These are phyloP conservation scores for Orbilia quercus DNA, from an alignment of 2,329 filamentous ascomycete species.

Conservation along the genomic window DNA sequence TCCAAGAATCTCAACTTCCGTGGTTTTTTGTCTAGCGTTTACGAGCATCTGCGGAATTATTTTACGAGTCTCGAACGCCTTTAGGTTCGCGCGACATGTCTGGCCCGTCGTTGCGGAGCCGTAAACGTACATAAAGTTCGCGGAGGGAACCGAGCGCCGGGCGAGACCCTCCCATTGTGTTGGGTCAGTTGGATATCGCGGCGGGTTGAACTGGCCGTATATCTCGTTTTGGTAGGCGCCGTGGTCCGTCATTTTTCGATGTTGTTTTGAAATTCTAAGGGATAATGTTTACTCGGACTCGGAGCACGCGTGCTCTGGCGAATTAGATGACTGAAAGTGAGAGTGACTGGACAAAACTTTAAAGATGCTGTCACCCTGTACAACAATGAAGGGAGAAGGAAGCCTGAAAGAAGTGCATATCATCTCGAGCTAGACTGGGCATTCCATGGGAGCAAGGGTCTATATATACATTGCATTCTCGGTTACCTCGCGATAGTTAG, in stretches of 20 bases:
- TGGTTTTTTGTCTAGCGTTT: slow-evolving; percentile 42
- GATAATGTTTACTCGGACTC: not conserved
- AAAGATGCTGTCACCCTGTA: slow-evolving; percentile 27
- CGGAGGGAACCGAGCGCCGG: slow-evolving; percentile 44
- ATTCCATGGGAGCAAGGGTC: slow-evolving; percentile 28
- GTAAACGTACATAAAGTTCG: slow-evolving; percentile 52
- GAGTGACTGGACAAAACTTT: slow-evolving; percentile 16
- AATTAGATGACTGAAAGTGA: not conserved
- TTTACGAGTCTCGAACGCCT: slow-evolving; percentile 49
- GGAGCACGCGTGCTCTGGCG: not conserved
- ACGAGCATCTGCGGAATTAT: slow-evolving; percentile 53
- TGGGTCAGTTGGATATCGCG: slow-evolving; percentile 48
- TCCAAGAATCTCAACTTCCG: slow-evolving; percentile 46
- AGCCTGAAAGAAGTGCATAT: slow-evolving; percentile 19
- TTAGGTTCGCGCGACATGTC: slow-evolving; percentile 46
- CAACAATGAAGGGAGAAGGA: slow-evolving; percentile 19
- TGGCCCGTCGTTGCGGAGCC: slow-evolving; percentile 49
- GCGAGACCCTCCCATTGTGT: slow-evolving; percentile 53
- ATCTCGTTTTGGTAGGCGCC: slow-evolving; percentile 50
- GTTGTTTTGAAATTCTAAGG: slow-evolving; percentile 3
- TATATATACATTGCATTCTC: slow-evolving; percentile 44
- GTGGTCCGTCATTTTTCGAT: slow-evolving; percentile 34
- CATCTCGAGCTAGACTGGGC: slow-evolving; percentile 15
- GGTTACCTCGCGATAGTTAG: slow-evolving; percentile 42
- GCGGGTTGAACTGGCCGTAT: slow-evolving; percentile 54